A percentile compares a stretch with the other conserved stretches of the same genome.
These are phyloP conservation scores for Arthrobotrys conoides DNA, from an alignment of 2,329 filamentous ascomycete species.

Conservation along the genomic window DNA sequence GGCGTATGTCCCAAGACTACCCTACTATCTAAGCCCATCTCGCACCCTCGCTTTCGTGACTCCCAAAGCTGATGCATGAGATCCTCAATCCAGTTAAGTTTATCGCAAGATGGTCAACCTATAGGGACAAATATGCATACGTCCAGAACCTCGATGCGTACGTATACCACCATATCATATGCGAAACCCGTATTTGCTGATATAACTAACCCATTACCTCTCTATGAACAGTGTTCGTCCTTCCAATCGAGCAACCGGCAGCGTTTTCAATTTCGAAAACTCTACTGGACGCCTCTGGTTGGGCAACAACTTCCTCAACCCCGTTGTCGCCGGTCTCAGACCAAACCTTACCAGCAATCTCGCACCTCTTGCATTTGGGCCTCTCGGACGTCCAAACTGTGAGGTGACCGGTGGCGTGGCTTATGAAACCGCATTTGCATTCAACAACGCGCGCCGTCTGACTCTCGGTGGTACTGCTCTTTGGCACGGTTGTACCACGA, in stretches of 20 bases:
- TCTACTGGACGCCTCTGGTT: conserved; percentile 48
- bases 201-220: background rate
- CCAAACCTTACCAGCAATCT: conserved; percentile 47
- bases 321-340: conserved; percentile 31
- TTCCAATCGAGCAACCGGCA: conserved; percentile 2
- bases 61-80: background rate
- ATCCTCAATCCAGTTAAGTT: conserved; percentile 22
- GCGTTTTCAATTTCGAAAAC: conserved; percentile 47
- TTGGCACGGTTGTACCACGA: conserved; percentile 46
- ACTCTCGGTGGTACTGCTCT: conserved; percentile 35
- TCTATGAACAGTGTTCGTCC: conserved; percentile 39
- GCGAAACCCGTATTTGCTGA: background rate
- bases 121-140: conserved; percentile 50
- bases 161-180: background rate
- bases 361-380: conserved; percentile 44
- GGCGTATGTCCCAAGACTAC: conserved; percentile 30
- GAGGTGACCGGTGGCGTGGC: conserved; percentile 33
- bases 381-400: conserved; percentile 28
- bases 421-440: conserved; percentile 42
- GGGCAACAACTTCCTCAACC: conserved; percentile 7
- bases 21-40: background rate
- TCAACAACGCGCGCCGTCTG: conserved; percentile 13
- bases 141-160: conserved; percentile 40
- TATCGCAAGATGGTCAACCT: conserved; percentile 46
- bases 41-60: no score